Conservation (phyloP, 2,329 filamentous ascomycete species). For the Cladophialophora psammophila region DNA sequence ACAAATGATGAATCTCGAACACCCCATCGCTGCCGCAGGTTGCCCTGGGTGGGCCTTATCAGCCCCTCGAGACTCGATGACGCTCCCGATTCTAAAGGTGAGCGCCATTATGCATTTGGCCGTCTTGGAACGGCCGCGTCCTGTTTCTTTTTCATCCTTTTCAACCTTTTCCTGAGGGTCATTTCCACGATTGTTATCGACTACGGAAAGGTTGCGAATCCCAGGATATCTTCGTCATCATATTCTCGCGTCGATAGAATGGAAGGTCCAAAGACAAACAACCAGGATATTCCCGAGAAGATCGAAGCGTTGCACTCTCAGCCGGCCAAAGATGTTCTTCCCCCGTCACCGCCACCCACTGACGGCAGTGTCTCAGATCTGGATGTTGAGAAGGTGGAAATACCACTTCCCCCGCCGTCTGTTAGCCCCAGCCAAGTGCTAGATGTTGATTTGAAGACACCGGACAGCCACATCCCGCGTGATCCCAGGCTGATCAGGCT, state of each 20-base stretch:
- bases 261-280: constrained; percentile 30
- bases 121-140: not conserved
- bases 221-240: not conserved
- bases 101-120: not conserved
- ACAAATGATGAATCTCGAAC: constrained; percentile 22
- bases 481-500: constrained; percentile 83
- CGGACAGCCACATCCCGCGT: constrained; percentile 79
- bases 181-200: not conserved
- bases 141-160: constrained; percentile 4
- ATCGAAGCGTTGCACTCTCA: constrained; percentile 25
- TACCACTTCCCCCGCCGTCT: constrained; percentile 74
- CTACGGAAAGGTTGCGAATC: not conserved
- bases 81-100: not conserved
- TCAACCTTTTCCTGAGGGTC: not conserved
- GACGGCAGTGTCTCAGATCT: constrained; percentile 36
- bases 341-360: constrained; percentile 39
- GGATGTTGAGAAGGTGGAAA: constrained; percentile 45
- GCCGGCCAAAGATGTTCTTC: constrained; percentile 28
- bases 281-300: constrained; percentile 25
- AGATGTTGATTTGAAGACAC: constrained; percentile 79
- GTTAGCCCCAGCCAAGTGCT: constrained; percentile 67
- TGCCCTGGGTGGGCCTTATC: constrained; percentile 1
- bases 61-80: not conserved
- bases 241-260: constrained; percentile 13
- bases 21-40: constrained; percentile 7